These are phyloP conservation scores for Tricholoma furcatifolium DNA, from an alignment of 768 basidiomycete genomes.

Conservation along the genomic window DNA sequence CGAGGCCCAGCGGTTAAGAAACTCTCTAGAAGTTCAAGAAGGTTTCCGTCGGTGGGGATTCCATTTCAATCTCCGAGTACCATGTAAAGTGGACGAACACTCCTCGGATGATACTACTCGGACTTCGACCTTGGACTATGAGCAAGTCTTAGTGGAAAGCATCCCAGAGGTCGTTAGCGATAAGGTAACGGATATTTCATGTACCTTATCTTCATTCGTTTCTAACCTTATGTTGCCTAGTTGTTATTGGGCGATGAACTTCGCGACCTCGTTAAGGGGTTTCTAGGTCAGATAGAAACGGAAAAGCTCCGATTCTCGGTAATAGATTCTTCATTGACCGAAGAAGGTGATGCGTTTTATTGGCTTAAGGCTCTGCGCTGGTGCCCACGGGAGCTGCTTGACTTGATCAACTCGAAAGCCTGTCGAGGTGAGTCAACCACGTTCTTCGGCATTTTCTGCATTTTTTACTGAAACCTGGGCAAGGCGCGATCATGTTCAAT, in stretches of 20 bases:
- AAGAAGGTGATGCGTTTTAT: constrained; percentile 26
- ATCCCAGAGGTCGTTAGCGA: constrained; percentile 73
- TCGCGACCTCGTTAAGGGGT: constrained; percentile 71
- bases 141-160: constrained; percentile 60
- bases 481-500: constrained; percentile 98
- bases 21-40: constrained; percentile 36
- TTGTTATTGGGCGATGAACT: constrained; percentile 70
- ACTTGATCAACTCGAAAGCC: constrained; percentile 91
- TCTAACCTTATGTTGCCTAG: constrained; percentile 30
- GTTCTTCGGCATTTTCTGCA: background rate
- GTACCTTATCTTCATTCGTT: constrained; percentile 3
- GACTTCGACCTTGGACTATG: constrained; percentile 42
- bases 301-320: constrained; percentile 30
- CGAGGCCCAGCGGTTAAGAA: constrained; percentile 54
- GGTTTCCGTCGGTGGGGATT: constrained; percentile 74
- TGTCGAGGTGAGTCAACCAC: constrained; percentile 69
- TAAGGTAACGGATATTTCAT: constrained; percentile 55
- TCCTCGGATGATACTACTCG: constrained; percentile 21
- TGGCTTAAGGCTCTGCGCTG: constrained; percentile 77
- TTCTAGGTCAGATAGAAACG: constrained; percentile 59
- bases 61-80: constrained; percentile 39
- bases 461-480: constrained; percentile 3
- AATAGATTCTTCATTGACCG: background rate
- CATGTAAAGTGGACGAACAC: constrained; percentile 11
- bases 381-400: constrained; percentile 82